Evolutionary conservation across 2,329 filamentous ascomycete species (phyloP).

Genomic region (Aspergillus niger): DNA sequence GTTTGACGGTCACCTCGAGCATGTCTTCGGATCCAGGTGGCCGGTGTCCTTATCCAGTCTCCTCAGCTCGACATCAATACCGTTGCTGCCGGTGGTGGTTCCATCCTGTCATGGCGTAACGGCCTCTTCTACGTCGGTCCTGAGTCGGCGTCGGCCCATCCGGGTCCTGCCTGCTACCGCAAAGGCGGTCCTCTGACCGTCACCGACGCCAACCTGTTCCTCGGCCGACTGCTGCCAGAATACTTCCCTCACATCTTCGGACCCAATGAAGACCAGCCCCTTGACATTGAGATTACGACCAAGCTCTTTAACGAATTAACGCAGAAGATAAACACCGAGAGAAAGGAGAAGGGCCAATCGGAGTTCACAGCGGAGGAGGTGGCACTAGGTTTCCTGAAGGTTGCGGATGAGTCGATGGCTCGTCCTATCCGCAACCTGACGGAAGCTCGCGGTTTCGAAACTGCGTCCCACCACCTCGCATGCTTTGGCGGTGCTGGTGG

Average conservation of each 20-base stretch:
- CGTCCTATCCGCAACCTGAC: constrained; percentile 86
- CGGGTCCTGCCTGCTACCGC: constrained; percentile 87
- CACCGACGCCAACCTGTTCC: constrained; percentile 86
- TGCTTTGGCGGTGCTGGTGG: constrained; percentile 92
- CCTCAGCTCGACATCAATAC: constrained; percentile 95
- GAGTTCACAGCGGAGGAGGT: constrained; percentile 55
- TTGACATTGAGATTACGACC: constrained; percentile 75
- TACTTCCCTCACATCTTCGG: constrained; percentile 98
- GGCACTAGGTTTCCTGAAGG: constrained; percentile 45
- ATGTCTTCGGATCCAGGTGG: constrained; percentile 92
- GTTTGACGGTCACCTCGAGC: constrained; percentile 85
- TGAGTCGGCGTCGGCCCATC: constrained; percentile 87
- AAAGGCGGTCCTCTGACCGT: constrained; percentile 90
- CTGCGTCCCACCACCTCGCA: constrained; percentile 83
- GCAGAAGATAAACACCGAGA: constrained; percentile 59
- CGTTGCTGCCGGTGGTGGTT: constrained; percentile 78
- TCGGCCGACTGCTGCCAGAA: constrained; percentile 82
- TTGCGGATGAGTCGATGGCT: constrained; percentile 48
- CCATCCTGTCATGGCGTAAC: constrained; percentile 77
- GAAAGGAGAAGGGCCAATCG: constrained; percentile 43
- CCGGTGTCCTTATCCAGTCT: constrained; percentile 90
- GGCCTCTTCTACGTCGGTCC: constrained; percentile 90
- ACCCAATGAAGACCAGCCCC: constrained; percentile 78
- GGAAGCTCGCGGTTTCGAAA: constrained; percentile 89
- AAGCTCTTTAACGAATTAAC: constrained; percentile 75